Conservation (phyloP, 2,329 filamentous ascomycete species). For the Ampelomyces quisqualis region DNA sequence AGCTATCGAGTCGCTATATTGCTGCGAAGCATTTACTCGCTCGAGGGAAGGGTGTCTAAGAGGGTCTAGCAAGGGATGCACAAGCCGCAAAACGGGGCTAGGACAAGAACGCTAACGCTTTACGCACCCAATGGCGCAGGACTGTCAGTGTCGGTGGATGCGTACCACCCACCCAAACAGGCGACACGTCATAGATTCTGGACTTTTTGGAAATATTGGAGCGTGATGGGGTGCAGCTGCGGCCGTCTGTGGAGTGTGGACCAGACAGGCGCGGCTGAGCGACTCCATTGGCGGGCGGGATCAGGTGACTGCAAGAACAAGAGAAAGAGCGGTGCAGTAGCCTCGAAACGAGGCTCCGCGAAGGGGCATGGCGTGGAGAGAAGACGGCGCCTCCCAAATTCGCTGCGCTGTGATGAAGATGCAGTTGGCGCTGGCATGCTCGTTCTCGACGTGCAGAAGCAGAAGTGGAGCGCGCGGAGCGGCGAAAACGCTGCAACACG, state of each 20-base stretch:
- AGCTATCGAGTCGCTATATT: too few relatives aligned
- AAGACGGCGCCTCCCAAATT: neutral
- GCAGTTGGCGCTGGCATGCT: constrained; percentile 5
- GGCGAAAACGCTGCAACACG: constrained; percentile 14
- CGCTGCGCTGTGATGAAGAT: neutral
- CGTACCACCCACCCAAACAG: constrained; percentile 1
- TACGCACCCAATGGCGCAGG: constrained; percentile 23
- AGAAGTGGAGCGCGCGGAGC: constrained; percentile 15
- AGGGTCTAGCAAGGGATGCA: too few relatives aligned
- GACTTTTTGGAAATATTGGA: constrained; percentile 28
- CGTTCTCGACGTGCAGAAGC: constrained; percentile 21
- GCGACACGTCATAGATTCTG: constrained; percentile 14
- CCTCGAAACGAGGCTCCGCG: constrained; percentile 18
- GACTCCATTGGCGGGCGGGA: constrained; percentile 2
- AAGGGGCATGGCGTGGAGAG: constrained; percentile 16
- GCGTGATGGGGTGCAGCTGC: constrained; percentile 35
- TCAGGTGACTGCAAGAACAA: constrained; percentile 1
- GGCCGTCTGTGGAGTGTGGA: constrained; percentile 8
- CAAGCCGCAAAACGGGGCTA: neutral
- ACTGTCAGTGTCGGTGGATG: too few relatives aligned
- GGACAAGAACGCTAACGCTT: constrained; percentile 7
- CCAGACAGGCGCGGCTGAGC: neutral
- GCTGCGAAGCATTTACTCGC: too few relatives aligned
- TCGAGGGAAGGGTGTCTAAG: too few relatives aligned
- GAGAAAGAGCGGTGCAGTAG: constrained; percentile 18